Base-by-base conservation (phyloP, 2,329 filamentous ascomycete species). In the Didymellaceae sp. region DNA sequence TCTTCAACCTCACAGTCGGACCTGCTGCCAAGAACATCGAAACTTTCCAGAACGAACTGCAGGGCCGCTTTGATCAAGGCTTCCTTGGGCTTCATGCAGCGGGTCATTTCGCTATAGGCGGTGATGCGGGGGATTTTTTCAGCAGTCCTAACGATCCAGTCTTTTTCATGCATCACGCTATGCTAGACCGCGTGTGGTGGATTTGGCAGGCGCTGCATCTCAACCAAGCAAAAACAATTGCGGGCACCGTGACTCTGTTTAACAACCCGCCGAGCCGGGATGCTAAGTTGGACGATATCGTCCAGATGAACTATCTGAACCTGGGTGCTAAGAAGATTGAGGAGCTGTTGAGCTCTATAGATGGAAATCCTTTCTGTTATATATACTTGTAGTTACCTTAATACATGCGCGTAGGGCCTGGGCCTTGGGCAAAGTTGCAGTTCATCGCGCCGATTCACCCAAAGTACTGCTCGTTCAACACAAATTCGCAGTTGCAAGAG, bases 1-100 rank as follows among this genome's bases (percentile, higher is more conserved):
- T 64, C 2, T 33, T 52, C 58, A 73, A 76, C 50, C 78, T 80
- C 2, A 77, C 80, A 11, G 61, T 83, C 26, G 84, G 84, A 52
- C 77, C 80, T 55, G 81, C 81, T 30, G 53, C 51, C 1, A 41
- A 26, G 10, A 77, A 75, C 54, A 74, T 75, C 22, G 37, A 5
- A 3, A 25, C 32, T 3, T 61, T 79, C 75, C 56, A 70, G 72
- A 40, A 65, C 39, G 56, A 57, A 73, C 45, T 62, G 0, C 54
- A 61, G 35, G 56, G 55, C 4, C 57, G 55, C 31, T 61, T 59
- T 18, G 14, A 31, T 4, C 51, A 61, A 11, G 46, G 54, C 9
- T 58, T 55, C 58, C 61, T 52, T 8, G 74, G 74, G 6, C 68
- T 77, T 1, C 77, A 80, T 49, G 71, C 69, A 6, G 75, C 67